phyloP scores from a whole-genome alignment of 2,329 filamentous ascomycete genomes.

The Colletotrichum horii region DNA sequence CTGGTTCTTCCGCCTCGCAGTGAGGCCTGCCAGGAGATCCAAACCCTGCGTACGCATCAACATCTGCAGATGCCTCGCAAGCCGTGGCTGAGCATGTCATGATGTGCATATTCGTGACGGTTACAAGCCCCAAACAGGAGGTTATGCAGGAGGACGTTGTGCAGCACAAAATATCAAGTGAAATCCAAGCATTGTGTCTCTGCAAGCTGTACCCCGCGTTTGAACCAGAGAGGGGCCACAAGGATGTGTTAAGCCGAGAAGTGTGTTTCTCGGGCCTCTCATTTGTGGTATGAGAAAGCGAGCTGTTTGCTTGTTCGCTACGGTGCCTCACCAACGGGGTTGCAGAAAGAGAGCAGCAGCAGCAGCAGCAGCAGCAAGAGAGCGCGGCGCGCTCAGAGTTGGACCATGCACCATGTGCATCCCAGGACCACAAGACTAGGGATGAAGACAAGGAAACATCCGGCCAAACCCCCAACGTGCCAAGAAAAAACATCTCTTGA shows the following conservation, averaged over 20 bases:
- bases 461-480: background rate
- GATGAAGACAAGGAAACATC: background rate
- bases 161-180: background rate
- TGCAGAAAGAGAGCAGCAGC: background rate
- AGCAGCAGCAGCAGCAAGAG: background rate
- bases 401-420: background rate
- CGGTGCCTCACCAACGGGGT: background rate
- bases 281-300: background rate
- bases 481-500: background rate
- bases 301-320: background rate
- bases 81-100: background rate
- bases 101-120: background rate
- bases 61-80: background rate
- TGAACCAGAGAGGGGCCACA: background rate
- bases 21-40: background rate
- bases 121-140: conserved; percentile 11
- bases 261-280: background rate
- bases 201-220: conserved; percentile 16
- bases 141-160: background rate
- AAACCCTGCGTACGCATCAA: background rate
- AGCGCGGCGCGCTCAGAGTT: background rate
- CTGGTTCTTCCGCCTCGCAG: background rate
- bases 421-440: background rate
- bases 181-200: background rate
- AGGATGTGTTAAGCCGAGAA: background rate